Base-by-base conservation (phyloP, 1,284 basidiomycete species). In the Wallemia hederae region DNA sequence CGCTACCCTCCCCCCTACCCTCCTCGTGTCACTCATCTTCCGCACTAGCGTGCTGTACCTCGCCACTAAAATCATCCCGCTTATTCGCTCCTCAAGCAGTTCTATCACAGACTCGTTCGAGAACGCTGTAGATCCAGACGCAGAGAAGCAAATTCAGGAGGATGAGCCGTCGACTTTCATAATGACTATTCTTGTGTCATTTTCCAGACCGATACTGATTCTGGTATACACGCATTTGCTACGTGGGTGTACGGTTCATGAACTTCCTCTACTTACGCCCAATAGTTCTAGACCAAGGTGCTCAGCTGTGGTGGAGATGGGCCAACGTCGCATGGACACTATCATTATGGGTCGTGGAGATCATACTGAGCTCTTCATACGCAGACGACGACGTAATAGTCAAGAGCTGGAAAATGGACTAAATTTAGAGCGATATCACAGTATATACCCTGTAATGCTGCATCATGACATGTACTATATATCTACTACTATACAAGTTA, bases 271-370 rank as follows among this genome's bases (percentile, higher is more conserved):
- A 15, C 9, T 15, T n/a, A 58, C 22, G 25, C 15, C n/a, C 22
- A 55, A 27, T 49, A 65, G 65, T 66, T 19, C 63, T 66, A 15
- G 66, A 66, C 66, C 80, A 83, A 66, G 81, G 83, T n/a, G 83
- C 83, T 7, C 83, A 86, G 67, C 78, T 85, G 59, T 87, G 84
- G 83, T 86, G 84, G 82, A 76, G 84, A 65, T 86, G 83, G 84
- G 81, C 82, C 73, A 84, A 83, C 67, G 80, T 87, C 29, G 83
- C 85, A 72, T 81, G 86, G 69, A 86, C 83, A 2, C 74, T 87
- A 49, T 73, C 80, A 24, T 76, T 85, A 33, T 87, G 84, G 84
- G 79, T 80, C 17, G 73, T 87, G 29, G 84, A 87, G 69, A 75
- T 87, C 55, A 70, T 83, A 31, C 82, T 87, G 61, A 49, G 39